Conservation (phyloP, 1,139 yeast genomes). For the Magnusiomyces fungicola region DNA sequence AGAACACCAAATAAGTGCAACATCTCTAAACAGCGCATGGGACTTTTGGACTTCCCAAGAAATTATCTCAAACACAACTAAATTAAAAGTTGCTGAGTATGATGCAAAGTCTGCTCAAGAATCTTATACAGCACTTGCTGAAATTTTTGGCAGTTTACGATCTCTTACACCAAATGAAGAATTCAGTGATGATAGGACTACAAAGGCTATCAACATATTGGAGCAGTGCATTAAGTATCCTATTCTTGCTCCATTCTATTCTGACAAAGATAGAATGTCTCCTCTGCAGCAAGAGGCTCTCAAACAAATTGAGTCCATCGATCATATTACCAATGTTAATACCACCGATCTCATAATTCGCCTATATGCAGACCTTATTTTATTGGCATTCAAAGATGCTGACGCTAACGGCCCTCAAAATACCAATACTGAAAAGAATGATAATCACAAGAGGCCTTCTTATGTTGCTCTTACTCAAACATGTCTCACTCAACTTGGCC, state of each 20-base stretch:
- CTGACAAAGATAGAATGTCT: constrained; percentile 30
- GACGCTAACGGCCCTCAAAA: no score
- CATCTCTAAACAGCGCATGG: constrained; percentile 42
- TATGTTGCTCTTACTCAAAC: constrained; percentile 56
- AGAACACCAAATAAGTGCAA: constrained; percentile 28
- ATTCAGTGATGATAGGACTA: constrained; percentile 16
- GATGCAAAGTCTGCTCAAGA: constrained; percentile 27
- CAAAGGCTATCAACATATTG: constrained; percentile 19
- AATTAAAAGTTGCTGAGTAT: not conserved
- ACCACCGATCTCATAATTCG: constrained; percentile 17
- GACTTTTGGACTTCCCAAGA: constrained; percentile 55
- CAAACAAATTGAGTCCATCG: constrained; percentile 22
- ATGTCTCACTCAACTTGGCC: constrained; percentile 40
- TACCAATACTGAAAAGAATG: constrained; percentile 23
- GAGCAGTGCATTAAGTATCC: constrained; percentile 23
- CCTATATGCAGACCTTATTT: constrained; percentile 19
- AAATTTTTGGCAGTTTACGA: constrained; percentile 18
- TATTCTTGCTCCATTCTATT: constrained; percentile 27
- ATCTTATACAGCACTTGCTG: constrained; percentile 25
- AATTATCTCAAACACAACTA: constrained; percentile 28
- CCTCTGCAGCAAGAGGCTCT: constrained; percentile 30
- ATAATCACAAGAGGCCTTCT: constrained; percentile 48
- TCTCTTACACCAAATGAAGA: constrained; percentile 9
- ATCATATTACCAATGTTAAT: not conserved
- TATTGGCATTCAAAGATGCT: constrained; percentile 20